Conservation (phyloP, 1,284 basidiomycete genomes). For the Ustilago loliicola region DNA sequence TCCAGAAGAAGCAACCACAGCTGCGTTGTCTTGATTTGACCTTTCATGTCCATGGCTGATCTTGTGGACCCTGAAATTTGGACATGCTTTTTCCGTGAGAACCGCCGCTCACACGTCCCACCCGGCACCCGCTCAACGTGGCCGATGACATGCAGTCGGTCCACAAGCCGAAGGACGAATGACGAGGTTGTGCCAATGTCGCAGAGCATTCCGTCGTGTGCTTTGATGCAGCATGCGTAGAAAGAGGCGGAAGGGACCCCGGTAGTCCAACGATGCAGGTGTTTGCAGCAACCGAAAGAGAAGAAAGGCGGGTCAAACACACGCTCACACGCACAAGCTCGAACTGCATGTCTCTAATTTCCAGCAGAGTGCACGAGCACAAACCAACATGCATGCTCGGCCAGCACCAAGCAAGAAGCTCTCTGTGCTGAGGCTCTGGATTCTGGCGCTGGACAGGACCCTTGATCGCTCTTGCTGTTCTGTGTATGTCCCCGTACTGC, state of each 20-base stretch:
- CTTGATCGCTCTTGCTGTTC: not conserved
- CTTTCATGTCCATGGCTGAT: no score
- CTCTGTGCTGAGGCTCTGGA: not conserved
- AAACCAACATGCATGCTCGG: slow-evolving; percentile 2
- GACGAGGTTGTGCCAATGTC: no score
- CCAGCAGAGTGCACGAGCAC: not conserved
- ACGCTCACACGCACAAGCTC: not conserved
- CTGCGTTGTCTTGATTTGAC: no score
- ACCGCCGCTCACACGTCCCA: no score
- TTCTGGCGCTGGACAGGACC: not conserved
- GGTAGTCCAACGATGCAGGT: slow-evolving; percentile 1
- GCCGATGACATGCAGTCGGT: no score
- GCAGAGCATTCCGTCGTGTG: no score
- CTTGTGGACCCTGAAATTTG: no score
- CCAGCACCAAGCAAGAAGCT: slow-evolving; percentile 1
- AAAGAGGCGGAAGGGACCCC: not conserved
- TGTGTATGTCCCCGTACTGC: not conserved
- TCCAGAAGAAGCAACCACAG: no score
- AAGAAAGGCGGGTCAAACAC: not conserved
- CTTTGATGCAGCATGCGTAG: not conserved
- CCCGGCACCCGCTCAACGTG: no score
- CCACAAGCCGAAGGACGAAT: no score
- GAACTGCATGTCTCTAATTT: not conserved
- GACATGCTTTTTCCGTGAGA: no score
- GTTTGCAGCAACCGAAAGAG: not conserved